phyloP scores from a whole-genome alignment of 139 green algal species.

The Picochlorum sp. region DNA sequence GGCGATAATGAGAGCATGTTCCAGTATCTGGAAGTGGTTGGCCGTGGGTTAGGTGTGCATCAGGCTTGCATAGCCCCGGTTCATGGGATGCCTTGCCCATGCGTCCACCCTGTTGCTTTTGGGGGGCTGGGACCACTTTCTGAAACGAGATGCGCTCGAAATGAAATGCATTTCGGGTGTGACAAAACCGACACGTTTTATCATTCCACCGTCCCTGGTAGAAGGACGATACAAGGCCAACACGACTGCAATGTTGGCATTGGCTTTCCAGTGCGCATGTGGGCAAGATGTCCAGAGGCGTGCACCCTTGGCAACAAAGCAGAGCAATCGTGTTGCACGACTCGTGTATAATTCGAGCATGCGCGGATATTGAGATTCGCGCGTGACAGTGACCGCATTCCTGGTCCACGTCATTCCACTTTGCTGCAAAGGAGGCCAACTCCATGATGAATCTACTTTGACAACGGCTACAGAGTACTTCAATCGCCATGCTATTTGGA shows the following conservation, averaged over 20 bases:
- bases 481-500: neutral
- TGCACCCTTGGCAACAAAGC: slow-evolving; percentile 20
- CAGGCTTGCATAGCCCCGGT: neutral
- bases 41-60: slow-evolving; percentile 9
- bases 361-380: slow-evolving; percentile 9
- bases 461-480: slow-evolving; percentile 18
- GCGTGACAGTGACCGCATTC: slow-evolving; percentile 27
- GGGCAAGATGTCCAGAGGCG: slow-evolving; percentile 32
- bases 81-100: neutral
- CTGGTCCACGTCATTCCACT: neutral
- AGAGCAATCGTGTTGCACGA: slow-evolving; percentile 26
- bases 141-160: slow-evolving; percentile 2
- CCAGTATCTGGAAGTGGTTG: slow-evolving; percentile 48
- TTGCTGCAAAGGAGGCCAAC: neutral
- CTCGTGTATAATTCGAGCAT: slow-evolving; percentile 30
- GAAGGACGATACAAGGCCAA: slow-evolving; percentile 8
- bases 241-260: slow-evolving; percentile 25
- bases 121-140: neutral
- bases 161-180: slow-evolving; percentile 16
- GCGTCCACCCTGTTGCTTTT: neutral
- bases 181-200: slow-evolving; percentile 13
- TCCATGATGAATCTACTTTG: neutral
- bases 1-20: slow-evolving; percentile 61
- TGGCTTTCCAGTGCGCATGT: slow-evolving; percentile 28
- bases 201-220: slow-evolving; percentile 24